Conservation (phyloP, 2,329 filamentous ascomycete genomes). For the Aspergillus quadrilineatus region DNA sequence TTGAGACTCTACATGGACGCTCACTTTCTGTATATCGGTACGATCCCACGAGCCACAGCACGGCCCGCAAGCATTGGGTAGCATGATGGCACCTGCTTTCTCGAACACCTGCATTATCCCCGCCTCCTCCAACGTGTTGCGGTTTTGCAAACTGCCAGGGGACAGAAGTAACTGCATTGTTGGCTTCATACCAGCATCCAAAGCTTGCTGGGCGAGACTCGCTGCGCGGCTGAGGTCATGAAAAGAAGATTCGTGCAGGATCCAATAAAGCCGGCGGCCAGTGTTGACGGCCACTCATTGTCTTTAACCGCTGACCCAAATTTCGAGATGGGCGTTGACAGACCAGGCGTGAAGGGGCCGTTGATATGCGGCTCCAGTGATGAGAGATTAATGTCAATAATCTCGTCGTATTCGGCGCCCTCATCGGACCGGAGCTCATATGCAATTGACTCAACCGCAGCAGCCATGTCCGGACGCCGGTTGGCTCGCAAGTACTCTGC, state of each 20-base stretch:
- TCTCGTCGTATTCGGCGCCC: constrained; percentile 89
- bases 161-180: constrained; percentile 89
- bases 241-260: constrained; percentile 93
- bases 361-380: constrained; percentile 98
- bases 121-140: constrained; percentile 85
- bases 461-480: constrained; percentile 89
- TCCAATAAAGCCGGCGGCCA: constrained; percentile 95
- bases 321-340: constrained; percentile 96
- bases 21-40: constrained; percentile 88
- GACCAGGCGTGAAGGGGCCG: constrained; percentile 96
- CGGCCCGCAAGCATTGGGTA: constrained; percentile 92
- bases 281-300: constrained; percentile 92
- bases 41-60: constrained; percentile 97
- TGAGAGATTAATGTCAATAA: constrained; percentile 92
- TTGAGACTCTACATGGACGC: constrained; percentile 36
- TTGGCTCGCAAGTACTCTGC: constrained; percentile 92
- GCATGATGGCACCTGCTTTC: constrained; percentile 89
- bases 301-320: constrained; percentile 91
- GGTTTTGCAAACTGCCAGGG: constrained; percentile 94
- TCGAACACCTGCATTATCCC: constrained; percentile 92
- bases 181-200: constrained; percentile 91
- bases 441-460: constrained; percentile 77
- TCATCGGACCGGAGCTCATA: constrained; percentile 81
- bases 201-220: constrained; percentile 85
- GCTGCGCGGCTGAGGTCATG: constrained; percentile 93